Evolutionary conservation across 148 eudicot species (phyloP), one percentile per base, ranked within the genome.

Genomic region (Tetragonia tetragonoides): DNA sequence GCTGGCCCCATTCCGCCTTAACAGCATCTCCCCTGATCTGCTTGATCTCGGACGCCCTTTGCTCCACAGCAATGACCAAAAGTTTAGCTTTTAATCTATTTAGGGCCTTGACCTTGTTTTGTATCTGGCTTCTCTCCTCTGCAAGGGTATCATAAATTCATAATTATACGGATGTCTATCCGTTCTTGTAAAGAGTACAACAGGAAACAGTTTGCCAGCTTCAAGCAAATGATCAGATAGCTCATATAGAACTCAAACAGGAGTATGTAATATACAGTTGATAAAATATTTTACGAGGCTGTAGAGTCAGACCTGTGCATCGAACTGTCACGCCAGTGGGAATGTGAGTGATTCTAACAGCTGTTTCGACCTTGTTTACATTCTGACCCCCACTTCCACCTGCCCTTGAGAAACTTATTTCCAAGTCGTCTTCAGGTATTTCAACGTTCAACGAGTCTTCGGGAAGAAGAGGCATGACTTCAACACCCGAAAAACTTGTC

Each of bases 1-100:
- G 99, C 80, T 93, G 99, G 0, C 99, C 99, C 98, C 98, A 96
- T 60, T 96, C 99, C 0, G 99, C 99, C 85, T 96, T 96, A 62
- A 96, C 99, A 12, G 83, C 86, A 83, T 93, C 99, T 75, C 99
- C 99, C 57, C 88, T 89, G 16, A 96, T 96, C 83, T 96, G 98
- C 88, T 91, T 96, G 80, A 96, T 89, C 80, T 96, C 98, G 15
- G 95, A 75, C 24, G 98, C 97, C 81, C 99, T 88, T 80, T 96
- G 99, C 88, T 96, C 99, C 80, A 80, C 90, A 0, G 99, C 97
- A 59, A 96, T 91, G 57, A 96, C 95, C 86, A 96, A 79, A 12
- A 96, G 87, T 80, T 96, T 96, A 10, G 99, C 99, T 82, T 96
- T 96, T 83, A 96, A 87, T 37, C 99, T 87, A 84, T 89, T 91